Evolutionary conservation across 371 early-diverging fungal genomes (phyloP), one percentile per base, ranked within the genome.

Genomic region (Haplosporangium sp.): DNA sequence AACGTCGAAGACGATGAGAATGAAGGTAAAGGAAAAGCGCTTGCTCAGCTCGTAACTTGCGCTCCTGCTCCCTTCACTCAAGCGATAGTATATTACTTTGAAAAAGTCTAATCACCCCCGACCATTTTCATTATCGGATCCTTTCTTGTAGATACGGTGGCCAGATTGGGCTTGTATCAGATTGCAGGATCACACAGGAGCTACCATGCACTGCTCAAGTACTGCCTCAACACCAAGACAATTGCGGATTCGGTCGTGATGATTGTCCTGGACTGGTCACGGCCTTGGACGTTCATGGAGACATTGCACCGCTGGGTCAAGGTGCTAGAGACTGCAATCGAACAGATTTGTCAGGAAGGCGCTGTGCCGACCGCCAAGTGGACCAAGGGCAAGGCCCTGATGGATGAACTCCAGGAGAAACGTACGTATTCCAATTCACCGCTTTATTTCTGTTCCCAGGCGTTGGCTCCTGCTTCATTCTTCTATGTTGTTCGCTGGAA

Each of bases 261-360:
- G 12, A 85, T 98, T 51, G 91, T 91, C 46, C 82, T 98, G 59
- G 97, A 97, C 81, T 98, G 98, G 98, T 86, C 91, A 42, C 86
- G 87, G 80, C 98, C 98, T 18, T 96, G 96, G 95, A 83, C 81
- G 46, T 97, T 96, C 80, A 73, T 96, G 73, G 90, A 92, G 62
- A 85, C 90, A 36, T 83, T 96, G 62, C 89, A 94, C 66, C 84
- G 91, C 59, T 96, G 96, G 96, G 82, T 94, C 53, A 73, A 85
- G 52, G 87, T 95, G 21, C 83, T 98, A 46, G 86, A 91, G 60
- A 75, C 79, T n/a, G 85, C 87, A 1, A 84, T 92, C 21, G 76
- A 91, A 41, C 82, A 84, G 45, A 86, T 94, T 48, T 82, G 86
- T 54, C 86, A 83, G 50, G 90, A 91, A 62, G 91, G 90, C 1